Evolutionary conservation across 2,329 filamentous ascomycete genomes (phyloP), one percentile per base, ranked within the genome.

Genomic region (Eurotiales sp.): DNA sequence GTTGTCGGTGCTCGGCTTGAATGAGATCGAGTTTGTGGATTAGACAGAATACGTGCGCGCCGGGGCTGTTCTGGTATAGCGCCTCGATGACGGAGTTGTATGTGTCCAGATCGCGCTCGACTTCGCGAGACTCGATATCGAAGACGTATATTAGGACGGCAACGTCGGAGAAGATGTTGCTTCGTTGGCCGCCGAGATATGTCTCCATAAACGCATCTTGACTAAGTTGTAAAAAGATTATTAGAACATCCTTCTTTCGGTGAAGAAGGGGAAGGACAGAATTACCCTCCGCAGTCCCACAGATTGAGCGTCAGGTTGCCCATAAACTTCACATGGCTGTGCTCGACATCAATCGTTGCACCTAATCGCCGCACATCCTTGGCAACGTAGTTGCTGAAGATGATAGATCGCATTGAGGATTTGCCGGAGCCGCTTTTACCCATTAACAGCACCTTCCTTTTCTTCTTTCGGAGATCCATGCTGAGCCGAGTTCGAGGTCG

Each of bases 1-100:
- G 77, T 65, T 90, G 85, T 55, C 91, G 87, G 59, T 87, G 83
- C 52, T 87, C 82, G 34, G 85, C 82, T 59, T 91, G 87, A 44
- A 97, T 90, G 22, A 99, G 82, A 68, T 99, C 93, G 88, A 99
- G 96, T 74, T 99, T 99, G 84, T 99, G 93, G 59, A 99, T 88
- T 40, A 99, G 83, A 55, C 93, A 88, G 73, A 97, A 99, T 63
- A 99, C 86, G 67, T 88, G 88, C 56, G 92, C 90, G 29, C 73
- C 73, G 2, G 83, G 82, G 43, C 88, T 95, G 77, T 85, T 95
- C 72, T 97, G 91, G 50, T 86, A 81, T 34, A 99, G 79, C 0
- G 93, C 93, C 45, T 86, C 83, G 60, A 97, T 89, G 67, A 97
- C 93, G 59, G 88, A 87, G 47, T 86, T 84, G 76, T 97, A 99